Percentiles rank a stretch among this genome's conserved stretches.
Conservation (phyloP, 345 rosid species). For the Durio zibethinus region DNA sequence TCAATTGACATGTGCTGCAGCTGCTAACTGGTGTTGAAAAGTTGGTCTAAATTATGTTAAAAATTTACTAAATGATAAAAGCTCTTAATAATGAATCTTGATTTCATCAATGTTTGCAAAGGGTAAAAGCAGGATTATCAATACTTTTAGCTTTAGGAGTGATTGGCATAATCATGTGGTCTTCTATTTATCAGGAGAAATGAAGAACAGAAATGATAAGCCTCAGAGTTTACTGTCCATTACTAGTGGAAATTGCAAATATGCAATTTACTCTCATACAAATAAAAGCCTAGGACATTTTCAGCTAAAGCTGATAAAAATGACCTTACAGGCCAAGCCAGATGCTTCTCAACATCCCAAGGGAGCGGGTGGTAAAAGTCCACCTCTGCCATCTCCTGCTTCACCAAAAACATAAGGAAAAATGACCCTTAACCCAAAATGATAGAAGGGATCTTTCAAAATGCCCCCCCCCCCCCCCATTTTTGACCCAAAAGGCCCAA, state of each 20-base stretch:
- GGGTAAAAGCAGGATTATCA: too few relatives aligned
- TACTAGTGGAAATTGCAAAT: background rate
- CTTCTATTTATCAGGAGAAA: background rate
- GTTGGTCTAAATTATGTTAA: too few relatives aligned
- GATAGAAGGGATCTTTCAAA: conserved; percentile 36
- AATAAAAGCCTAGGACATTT: background rate
- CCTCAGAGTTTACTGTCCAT: background rate
- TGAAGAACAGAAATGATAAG: background rate
- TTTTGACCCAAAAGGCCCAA: conserved; percentile 25
- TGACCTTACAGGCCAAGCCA: conserved; percentile 8
- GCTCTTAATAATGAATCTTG: too few relatives aligned
- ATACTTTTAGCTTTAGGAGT: background rate
- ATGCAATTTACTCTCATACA: conserved; percentile 14
- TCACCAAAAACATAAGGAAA: background rate
- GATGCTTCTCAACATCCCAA: background rate
- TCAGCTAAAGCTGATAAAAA: conserved; percentile 21
- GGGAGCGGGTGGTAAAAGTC: conserved; percentile 47
- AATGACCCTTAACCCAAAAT: conserved; percentile 10
- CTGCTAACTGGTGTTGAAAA: background rate
- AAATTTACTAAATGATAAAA: too few relatives aligned
- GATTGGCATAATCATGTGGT: background rate
- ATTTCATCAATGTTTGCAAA: too few relatives aligned
- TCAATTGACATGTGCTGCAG: too few relatives aligned
- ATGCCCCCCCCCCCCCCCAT: conserved; percentile 29
- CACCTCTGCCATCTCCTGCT: conserved; percentile 44